Conservation (phyloP, 495 filamentous ascomycete species). For the Penicillium alfredii region DNA sequence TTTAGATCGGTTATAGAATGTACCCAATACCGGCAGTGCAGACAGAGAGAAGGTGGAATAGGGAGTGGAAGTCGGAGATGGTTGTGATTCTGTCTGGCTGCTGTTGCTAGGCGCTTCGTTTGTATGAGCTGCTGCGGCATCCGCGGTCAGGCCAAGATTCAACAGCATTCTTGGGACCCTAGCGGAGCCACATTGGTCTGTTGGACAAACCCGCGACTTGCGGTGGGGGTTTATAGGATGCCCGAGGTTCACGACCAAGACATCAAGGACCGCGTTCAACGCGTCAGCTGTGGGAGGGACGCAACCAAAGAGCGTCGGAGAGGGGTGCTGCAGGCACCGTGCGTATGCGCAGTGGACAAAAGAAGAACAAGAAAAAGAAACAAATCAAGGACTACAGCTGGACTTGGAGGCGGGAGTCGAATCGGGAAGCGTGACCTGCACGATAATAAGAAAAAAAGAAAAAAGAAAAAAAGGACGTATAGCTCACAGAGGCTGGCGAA, state of each 20-base stretch:
- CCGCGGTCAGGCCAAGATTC: slow-evolving; percentile 47
- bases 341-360: no score
- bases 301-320: no score
- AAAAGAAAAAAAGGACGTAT: no score
- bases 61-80: slow-evolving; percentile 25
- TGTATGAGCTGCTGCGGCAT: slow-evolving; percentile 51
- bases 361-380: slow-evolving; percentile 5
- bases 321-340: no score
- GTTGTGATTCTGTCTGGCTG: slow-evolving; percentile 29
- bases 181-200: slow-evolving; percentile 22
- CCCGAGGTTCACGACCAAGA: slow-evolving; percentile 4
- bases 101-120: slow-evolving; percentile 51
- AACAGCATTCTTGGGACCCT: slow-evolving; percentile 35
- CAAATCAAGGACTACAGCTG: slow-evolving; percentile 1
- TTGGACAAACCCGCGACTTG: not conserved
- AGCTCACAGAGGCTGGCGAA: no score
- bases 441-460: slow-evolving; percentile 4
- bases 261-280: slow-evolving; percentile 1
- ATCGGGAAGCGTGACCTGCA: no score
- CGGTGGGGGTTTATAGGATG: slow-evolving; percentile 1
- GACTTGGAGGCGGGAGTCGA: no score
- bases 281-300: slow-evolving; percentile 16
- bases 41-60: slow-evolving; percentile 39
- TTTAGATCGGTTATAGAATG: slow-evolving; percentile 18
- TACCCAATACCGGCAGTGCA: slow-evolving; percentile 32